Evolutionary conservation across 1,284 basidiomycete species (phyloP).

Genomic region (Moesziomyces globuligerus): DNA sequence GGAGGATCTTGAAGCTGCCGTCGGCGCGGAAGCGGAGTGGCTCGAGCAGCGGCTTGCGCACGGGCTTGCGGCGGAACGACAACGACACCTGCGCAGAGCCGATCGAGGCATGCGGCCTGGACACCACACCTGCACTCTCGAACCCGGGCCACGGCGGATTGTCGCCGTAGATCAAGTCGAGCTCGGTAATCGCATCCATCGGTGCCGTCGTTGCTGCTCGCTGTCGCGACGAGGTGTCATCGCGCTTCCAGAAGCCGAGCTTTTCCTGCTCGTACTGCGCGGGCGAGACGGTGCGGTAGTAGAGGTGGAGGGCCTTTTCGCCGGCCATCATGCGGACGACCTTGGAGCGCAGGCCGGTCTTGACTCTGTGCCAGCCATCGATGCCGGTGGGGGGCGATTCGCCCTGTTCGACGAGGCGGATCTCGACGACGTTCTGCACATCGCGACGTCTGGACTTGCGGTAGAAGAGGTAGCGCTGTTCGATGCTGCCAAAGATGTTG

Average conservation of each 20-base stretch:
- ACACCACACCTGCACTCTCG: conserved; percentile 33
- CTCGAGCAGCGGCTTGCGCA: conserved; percentile 17
- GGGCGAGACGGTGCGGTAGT: conserved; percentile 34
- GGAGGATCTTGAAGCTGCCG: conserved; percentile 63
- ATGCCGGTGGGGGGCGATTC: conserved; percentile 21
- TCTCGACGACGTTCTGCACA: conserved; percentile 51
- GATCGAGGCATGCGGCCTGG: conserved; percentile 19
- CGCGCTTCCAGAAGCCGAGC: conserved; percentile 16
- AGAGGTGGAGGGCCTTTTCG: conserved; percentile 44
- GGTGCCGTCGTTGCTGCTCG: background rate
- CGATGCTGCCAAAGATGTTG: conserved; percentile 43
- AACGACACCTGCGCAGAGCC: conserved; percentile 33
- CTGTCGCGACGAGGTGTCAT: too few species aligned
- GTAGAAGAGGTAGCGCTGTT: conserved; percentile 59
- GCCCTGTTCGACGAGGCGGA: conserved; percentile 44
- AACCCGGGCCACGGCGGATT: conserved; percentile 62
- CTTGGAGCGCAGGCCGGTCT: conserved; percentile 39
- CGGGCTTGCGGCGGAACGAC: conserved; percentile 43
- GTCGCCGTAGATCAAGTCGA: conserved; percentile 59
- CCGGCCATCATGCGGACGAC: conserved; percentile 28
- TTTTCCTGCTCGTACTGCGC: conserved; percentile 7
- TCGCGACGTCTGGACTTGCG: conserved; percentile 39
- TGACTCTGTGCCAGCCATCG: conserved; percentile 53
- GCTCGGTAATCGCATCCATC: conserved; percentile 50
- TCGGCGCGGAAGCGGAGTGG: conserved; percentile 44